phyloP scores from a whole-genome alignment of 306 rosid species.

The Cucurbita argyrosperma region DNA sequence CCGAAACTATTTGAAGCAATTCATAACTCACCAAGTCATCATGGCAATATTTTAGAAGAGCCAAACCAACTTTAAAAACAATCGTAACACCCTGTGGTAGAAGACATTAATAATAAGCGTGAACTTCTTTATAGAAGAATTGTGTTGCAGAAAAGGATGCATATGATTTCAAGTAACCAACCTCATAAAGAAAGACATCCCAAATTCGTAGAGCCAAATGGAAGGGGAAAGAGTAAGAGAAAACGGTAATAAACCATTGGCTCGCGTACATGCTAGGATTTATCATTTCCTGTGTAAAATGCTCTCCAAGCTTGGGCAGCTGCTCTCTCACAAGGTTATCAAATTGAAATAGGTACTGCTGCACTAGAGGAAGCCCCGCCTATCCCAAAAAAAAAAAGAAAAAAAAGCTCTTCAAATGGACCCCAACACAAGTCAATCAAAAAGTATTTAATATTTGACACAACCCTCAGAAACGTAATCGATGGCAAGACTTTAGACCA shows the following conservation, averaged over 20 bases:
- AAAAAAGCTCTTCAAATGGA: not conserved
- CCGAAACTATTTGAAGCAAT: not conserved
- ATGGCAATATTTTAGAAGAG: slow-evolving; percentile 80
- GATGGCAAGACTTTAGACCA: not conserved
- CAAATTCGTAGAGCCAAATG: slow-evolving; percentile 95
- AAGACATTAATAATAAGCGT: slow-evolving; percentile 6
- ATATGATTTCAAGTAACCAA: slow-evolving; percentile 20
- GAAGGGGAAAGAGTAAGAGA: slow-evolving; percentile 95
- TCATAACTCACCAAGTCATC: slow-evolving; percentile 81
- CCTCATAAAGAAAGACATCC: slow-evolving; percentile 96
- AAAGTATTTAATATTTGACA: not conserved
- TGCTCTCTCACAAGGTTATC: slow-evolving; percentile 62
- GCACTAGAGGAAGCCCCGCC: slow-evolving; percentile 95
- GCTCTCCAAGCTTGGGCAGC: slow-evolving; percentile 83
- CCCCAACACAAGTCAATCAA: not conserved
- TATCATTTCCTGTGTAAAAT: slow-evolving; percentile 73
- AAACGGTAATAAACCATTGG: slow-evolving; percentile 97
- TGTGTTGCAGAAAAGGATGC: slow-evolving; percentile 1
- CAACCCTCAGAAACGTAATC: not conserved
- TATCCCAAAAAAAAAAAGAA: not conserved
- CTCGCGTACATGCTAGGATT: slow-evolving; percentile 99
- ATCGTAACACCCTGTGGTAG: slow-evolving; percentile 75
- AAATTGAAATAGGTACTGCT: slow-evolving; percentile 80
- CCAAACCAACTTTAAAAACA: slow-evolving; percentile 88
- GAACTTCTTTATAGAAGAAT: slow-evolving; percentile 4